Conservation (phyloP, 1,284 basidiomycete genomes). For the Pholiota adiposa region DNA sequence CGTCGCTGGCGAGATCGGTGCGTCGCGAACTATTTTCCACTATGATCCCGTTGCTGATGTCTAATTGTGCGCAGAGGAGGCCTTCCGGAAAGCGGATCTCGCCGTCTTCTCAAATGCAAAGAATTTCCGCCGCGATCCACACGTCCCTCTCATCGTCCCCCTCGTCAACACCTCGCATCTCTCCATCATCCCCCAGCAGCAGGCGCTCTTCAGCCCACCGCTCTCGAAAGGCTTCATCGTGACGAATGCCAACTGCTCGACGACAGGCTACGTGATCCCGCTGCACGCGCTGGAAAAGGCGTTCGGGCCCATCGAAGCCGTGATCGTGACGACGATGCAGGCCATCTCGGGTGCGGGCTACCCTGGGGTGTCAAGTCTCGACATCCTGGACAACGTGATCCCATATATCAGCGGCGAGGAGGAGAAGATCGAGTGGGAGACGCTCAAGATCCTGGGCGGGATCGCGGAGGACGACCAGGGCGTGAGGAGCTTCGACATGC, state of each 20-base stretch:
- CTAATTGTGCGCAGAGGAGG: constrained; percentile 63
- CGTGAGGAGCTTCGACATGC: constrained; percentile 81
- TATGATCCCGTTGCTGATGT: not conserved
- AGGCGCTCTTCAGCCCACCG: constrained; percentile 66
- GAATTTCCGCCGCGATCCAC: constrained; percentile 92
- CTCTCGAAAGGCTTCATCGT: constrained; percentile 93
- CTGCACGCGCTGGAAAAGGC: constrained; percentile 90
- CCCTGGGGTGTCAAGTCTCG: constrained; percentile 90
- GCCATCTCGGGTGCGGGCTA: constrained; percentile 98
- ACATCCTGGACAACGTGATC: constrained; percentile 97
- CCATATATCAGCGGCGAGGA: constrained; percentile 96
- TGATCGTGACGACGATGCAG: constrained; percentile 95
- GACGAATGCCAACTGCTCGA: constrained; percentile 98
- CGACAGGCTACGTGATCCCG: constrained; percentile 93
- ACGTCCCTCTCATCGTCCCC: constrained; percentile 97
- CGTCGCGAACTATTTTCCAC: constrained; percentile 31
- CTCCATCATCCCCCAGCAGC: constrained; percentile 86
- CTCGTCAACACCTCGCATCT: constrained; percentile 94
- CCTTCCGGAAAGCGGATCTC: constrained; percentile 88
- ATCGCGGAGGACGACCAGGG: constrained; percentile 59
- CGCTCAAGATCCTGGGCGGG: constrained; percentile 94
- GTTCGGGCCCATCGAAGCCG: constrained; percentile 92
- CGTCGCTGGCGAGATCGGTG: constrained; percentile 94
- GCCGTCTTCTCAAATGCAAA: constrained; percentile 99
- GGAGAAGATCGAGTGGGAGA: constrained; percentile 99